Percentiles rank a stretch among this genome's conserved stretches.
Conservation (phyloP, 176 grass and related monocot genomes). For the Rhynchospora tenuis region DNA sequence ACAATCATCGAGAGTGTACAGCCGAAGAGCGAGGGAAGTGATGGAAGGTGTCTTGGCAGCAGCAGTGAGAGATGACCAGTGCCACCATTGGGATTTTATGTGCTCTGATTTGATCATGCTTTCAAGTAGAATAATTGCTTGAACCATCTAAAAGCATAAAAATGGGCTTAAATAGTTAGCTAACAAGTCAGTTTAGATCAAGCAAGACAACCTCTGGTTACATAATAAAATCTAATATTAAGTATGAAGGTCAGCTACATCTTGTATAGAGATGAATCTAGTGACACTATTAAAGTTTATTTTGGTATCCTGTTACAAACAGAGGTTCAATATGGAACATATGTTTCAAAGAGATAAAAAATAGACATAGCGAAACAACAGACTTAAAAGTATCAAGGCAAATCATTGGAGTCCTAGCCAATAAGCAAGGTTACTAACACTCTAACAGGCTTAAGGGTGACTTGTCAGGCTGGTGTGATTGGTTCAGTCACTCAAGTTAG, state of each 20-base stretch:
- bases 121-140: conserved; percentile 64
- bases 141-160: conserved; percentile 59
- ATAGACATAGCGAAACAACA: background rate
- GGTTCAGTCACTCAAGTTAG: background rate
- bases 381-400: background rate
- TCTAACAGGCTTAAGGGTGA: background rate
- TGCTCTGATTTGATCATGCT: conserved; percentile 73
- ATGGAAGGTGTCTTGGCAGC: conserved; percentile 71
- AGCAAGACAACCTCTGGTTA: background rate
- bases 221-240: background rate
- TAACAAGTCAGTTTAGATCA: conserved; percentile 1
- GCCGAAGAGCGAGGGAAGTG: conserved; percentile 64
- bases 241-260: conserved; percentile 15
- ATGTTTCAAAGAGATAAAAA: background rate
- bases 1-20: conserved; percentile 81
- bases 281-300: conserved; percentile 1
- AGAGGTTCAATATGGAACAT: background rate
- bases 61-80: conserved; percentile 89
- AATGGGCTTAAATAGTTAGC: conserved; percentile 19
- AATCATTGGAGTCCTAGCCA: background rate
- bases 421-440: background rate
- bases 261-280: background rate
- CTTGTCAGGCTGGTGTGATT: background rate
- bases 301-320: background rate
- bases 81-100: conserved; percentile 87